Evolutionary conservation across 805 yeast species (phyloP).

Genomic region (Teunomyces aglyptinius): DNA sequence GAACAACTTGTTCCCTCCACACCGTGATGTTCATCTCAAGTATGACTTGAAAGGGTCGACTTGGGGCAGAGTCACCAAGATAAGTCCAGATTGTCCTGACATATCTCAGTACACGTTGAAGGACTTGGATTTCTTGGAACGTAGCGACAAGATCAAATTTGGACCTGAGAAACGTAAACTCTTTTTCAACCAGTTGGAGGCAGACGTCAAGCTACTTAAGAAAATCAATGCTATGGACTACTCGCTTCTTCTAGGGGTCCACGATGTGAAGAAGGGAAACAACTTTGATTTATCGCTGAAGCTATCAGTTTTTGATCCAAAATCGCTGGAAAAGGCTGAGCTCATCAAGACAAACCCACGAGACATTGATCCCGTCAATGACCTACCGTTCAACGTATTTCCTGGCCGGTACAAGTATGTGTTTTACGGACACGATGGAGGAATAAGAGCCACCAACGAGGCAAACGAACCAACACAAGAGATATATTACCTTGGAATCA

Average conservation of each 20-base stretch:
- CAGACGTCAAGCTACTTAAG: conserved; percentile 72
- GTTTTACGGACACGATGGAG: conserved; percentile 82
- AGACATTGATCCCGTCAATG: conserved; percentile 37
- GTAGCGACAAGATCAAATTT: conserved; percentile 60
- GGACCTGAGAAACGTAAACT: conserved; percentile 66
- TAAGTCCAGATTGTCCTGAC: conserved; percentile 23
- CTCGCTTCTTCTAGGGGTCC: conserved; percentile 84
- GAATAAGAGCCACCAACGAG: conserved; percentile 70
- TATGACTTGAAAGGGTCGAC: conserved; percentile 94
- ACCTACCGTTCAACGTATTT: conserved; percentile 43
- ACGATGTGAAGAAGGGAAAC: conserved; percentile 64
- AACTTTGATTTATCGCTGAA: conserved; percentile 34
- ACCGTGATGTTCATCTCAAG: conserved; percentile 76
- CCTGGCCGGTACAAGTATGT: conserved; percentile 51
- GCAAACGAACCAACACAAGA: conserved; percentile 58
- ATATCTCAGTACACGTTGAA: conserved; percentile 57
- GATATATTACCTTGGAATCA: conserved; percentile 87
- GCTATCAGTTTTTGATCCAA: conserved; percentile 45
- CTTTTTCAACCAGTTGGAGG: conserved; percentile 66
- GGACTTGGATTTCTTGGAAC: conserved; percentile 85
- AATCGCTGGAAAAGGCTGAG: conserved; percentile 34
- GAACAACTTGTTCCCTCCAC: conserved; percentile 96
- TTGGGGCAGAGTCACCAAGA: conserved; percentile 65
- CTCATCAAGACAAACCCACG: conserved; percentile 48
- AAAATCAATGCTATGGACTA: conserved; percentile 92